Conservation (phyloP, 495 filamentous ascomycete genomes). For the Bathelium albidoporum region DNA sequence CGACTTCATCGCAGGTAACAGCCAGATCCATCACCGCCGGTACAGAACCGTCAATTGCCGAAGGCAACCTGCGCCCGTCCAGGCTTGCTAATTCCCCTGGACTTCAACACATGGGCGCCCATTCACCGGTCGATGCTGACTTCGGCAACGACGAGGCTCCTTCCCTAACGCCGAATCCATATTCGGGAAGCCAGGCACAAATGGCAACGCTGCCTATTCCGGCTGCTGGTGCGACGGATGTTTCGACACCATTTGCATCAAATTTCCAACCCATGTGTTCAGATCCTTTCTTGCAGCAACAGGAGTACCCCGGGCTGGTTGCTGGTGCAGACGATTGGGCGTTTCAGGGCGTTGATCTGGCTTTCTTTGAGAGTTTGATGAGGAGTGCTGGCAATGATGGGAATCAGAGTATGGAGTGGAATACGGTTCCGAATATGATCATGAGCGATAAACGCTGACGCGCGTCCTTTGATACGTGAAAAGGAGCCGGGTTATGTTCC, state of each 20-base stretch:
- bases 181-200: not conserved
- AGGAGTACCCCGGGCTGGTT: slow-evolving; percentile 13
- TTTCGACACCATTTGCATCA: not conserved
- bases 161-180: slow-evolving; percentile 1
- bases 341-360: slow-evolving; percentile 33
- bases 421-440: not conserved
- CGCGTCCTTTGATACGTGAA: not conserved
- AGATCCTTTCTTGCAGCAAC: not conserved
- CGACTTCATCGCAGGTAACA: not conserved
- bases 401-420: not conserved
- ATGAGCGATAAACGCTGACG: not conserved
- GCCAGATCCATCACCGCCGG: not conserved
- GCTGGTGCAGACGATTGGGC: slow-evolving; percentile 28
- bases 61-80: not conserved
- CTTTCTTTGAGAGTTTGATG: slow-evolving; percentile 33
- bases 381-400: not conserved
- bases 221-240: not conserved
- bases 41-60: not conserved
- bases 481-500: not conserved
- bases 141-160: not conserved
- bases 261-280: not conserved
- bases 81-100: not conserved
- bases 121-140: not conserved
- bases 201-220: not conserved
- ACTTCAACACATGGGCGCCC: not conserved